Evolutionary conservation across 306 rosid genomes (phyloP).

Genomic region (Fragaria nilgerrensis): DNA sequence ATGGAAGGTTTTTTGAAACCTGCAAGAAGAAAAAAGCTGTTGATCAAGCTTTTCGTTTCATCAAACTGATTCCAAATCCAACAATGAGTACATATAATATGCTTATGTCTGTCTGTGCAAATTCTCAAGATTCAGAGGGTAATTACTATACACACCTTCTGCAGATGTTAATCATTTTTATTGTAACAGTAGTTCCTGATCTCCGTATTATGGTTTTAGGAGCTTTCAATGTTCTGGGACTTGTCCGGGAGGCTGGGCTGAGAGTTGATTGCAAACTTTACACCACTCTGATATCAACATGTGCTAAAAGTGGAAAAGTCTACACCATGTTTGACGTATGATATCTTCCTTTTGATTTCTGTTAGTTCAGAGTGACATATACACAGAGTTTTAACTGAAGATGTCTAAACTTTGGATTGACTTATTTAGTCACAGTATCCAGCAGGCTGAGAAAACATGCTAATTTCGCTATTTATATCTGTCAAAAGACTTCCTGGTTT

Average conservation of each 20-base stretch:
- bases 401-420: background rate
- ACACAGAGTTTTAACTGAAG: background rate
- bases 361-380: background rate
- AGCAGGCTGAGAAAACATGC: background rate
- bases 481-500: background rate
- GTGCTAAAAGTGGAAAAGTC: constrained; percentile 92
- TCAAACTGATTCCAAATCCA: constrained; percentile 76
- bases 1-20: constrained; percentile 76
- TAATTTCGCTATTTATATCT: background rate
- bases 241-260: constrained; percentile 74
- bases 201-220: constrained; percentile 48
- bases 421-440: background rate
- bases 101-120: constrained; percentile 93
- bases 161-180: constrained; percentile 18
- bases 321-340: constrained; percentile 92
- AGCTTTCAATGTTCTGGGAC: constrained; percentile 84
- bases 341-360: constrained; percentile 34
- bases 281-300: constrained; percentile 90
- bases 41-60: constrained; percentile 82
- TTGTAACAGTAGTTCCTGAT: constrained; percentile 24
- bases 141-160: constrained; percentile 22
- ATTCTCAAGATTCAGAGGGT: constrained; percentile 77
- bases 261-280: constrained; percentile 92
- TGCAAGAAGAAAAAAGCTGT: constrained; percentile 88
- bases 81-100: constrained; percentile 86